Evolutionary conservation across 192 early-diverging fungal genomes (phyloP), one percentile per base, ranked within the genome.

Genomic region (Diversispora epigaea): DNA sequence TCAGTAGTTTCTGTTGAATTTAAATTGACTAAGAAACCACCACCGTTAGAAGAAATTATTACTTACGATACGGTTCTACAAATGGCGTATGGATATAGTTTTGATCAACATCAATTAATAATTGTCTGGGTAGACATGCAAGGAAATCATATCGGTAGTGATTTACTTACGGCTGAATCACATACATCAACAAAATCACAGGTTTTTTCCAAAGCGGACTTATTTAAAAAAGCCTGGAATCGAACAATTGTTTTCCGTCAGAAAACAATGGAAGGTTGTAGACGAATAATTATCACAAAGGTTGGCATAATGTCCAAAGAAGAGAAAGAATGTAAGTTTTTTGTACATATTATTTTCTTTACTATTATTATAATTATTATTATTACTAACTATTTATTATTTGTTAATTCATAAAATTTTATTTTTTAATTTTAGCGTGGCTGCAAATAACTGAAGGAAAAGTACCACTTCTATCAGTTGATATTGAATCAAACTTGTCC

Each of bases 61-160:
- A 41, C 15, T 12, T 67, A 71, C 10, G 54, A 71, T 41, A 71
- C 52, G 7, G 19, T 71, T 14, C 40, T 67, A 17, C 69, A 71
- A 4, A 57, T 71, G 25, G 55, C 54, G 12, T 71, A 71, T 19
- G 69, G 52, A 19, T 71, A 43, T 46, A 71, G 69, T 41, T 56
- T 71, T 54, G 69, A 71, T 71, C 50, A 57, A 57, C 50, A 21
- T 17, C 41, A 6, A 22, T 22, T 57, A 3, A 10, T 71, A 12
- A 21, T 54, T 41, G 50, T 71, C 2, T 71, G 69, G 69, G 45
- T 57, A 19, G 69, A 71, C 41, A 57, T 44, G 52, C 25, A 71
- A 14, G 69, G 69, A 1, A 40, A 57, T 12, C 22, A 57, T n/a
- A 39, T 56, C 4, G 69, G 55, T 5, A 56, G 52, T 57, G 19